These are phyloP conservation scores for Isatis lusitanica DNA, from an alignment of 441 rosid species.

Conservation along the genomic window DNA sequence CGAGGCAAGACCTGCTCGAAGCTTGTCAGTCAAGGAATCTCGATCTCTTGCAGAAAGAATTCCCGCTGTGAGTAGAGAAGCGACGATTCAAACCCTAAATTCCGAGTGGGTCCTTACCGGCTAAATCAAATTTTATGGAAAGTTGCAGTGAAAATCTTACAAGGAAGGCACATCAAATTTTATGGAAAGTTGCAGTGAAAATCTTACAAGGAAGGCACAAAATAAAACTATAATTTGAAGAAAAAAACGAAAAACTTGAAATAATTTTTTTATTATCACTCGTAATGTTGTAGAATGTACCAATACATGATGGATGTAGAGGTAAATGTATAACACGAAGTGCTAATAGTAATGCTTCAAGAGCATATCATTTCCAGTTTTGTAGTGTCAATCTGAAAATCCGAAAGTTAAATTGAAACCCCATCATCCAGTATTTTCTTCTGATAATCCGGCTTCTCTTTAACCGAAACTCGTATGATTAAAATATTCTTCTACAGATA, in stretches of 20 bases:
- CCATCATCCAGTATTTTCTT: not conserved
- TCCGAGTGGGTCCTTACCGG: not conserved
- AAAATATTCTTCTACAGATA: not conserved
- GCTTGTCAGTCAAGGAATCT: constrained; percentile 92
- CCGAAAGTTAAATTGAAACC: not conserved
- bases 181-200: no score
- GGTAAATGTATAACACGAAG: constrained; percentile 10
- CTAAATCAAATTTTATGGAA: not conserved
- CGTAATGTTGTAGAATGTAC: constrained; percentile 1
- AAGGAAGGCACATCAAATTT: no score
- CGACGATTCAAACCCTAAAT: not conserved
- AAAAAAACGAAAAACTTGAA: not conserved
- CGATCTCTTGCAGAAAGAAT: constrained; percentile 81
- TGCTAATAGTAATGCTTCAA: not conserved
- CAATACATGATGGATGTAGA: constrained; percentile 16
- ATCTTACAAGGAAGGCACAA: not conserved
- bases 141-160: constrained; percentile 6
- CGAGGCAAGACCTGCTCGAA: constrained; percentile 83
- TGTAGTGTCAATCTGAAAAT: not conserved
- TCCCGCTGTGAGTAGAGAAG: constrained; percentile 58
- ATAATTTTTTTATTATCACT: not conserved
- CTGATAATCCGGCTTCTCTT: not conserved
- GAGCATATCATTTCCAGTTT: not conserved
- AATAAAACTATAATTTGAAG: not conserved
- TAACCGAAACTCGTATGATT: not conserved